Conservation (phyloP, 2,329 filamentous ascomycete genomes). For the Curvularia spicifera region DNA sequence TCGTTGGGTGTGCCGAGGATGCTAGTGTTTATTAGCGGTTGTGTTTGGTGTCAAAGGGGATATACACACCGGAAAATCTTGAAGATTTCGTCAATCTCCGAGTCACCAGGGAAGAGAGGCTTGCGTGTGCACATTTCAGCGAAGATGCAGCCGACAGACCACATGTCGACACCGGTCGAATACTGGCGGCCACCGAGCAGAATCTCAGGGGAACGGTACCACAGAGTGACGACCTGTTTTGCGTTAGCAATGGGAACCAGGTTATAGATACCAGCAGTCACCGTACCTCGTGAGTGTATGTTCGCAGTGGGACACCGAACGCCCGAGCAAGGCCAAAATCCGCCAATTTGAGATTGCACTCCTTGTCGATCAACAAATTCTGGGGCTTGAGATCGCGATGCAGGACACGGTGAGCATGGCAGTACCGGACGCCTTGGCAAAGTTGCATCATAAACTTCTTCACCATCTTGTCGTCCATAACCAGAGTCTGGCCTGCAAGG, state of each 20-base stretch:
- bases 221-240: constrained; percentile 79
- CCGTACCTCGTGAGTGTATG: constrained; percentile 83
- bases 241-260: constrained; percentile 20
- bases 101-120: constrained; percentile 89
- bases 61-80: constrained; percentile 82
- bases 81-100: constrained; percentile 93
- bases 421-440: constrained; percentile 83
- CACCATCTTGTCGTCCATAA: constrained; percentile 79
- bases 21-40: constrained; percentile 26
- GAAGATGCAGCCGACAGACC: constrained; percentile 93
- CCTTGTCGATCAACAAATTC: constrained; percentile 83
- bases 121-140: constrained; percentile 96
- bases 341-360: constrained; percentile 87
- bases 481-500: constrained; percentile 68
- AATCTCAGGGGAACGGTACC: constrained; percentile 92
- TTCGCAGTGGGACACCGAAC: constrained; percentile 88
- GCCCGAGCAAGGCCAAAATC: constrained; percentile 90
- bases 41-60: constrained; percentile 66
- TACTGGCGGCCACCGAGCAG: constrained; percentile 89
- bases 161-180: constrained; percentile 94
- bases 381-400: constrained; percentile 91
- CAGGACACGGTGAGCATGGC: constrained; percentile 84
- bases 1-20: constrained; percentile 84
- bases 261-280: neutral
- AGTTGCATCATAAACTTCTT: constrained; percentile 94